Evolutionary conservation across 257 asterid species (phyloP).

Genomic region (Ophiorrhiza pumila): DNA sequence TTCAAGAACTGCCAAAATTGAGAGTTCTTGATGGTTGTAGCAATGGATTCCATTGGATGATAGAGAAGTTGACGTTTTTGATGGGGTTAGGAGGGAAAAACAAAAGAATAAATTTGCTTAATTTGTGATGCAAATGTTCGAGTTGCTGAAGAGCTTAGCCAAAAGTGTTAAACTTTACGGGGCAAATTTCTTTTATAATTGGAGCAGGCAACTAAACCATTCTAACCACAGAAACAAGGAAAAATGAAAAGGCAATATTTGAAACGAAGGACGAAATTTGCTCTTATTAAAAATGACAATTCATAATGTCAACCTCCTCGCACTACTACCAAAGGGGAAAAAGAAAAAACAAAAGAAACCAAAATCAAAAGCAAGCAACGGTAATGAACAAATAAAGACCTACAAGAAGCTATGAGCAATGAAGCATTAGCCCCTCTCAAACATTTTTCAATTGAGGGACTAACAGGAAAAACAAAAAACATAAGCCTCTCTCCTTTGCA

Average conservation of each 20-base stretch:
- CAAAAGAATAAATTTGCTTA: not conserved
- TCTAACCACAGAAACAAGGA: not conserved
- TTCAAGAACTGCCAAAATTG: constrained; percentile 24
- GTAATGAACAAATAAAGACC: not conserved
- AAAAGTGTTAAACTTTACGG: too few species aligned
- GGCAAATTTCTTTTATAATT: not conserved
- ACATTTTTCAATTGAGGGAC: constrained; percentile 7
- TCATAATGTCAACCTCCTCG: constrained; percentile 8
- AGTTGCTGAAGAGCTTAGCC: not conserved
- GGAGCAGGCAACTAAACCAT: not conserved
- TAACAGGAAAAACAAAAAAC: constrained; percentile 8
- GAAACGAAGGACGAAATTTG: not conserved
- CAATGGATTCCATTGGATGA: constrained; percentile 26
- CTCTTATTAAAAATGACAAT: constrained; percentile 14
- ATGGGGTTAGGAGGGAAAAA: not conserved
- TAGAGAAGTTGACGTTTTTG: too few species aligned
- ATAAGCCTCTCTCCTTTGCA: constrained; percentile 16
- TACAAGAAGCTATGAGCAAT: not conserved
- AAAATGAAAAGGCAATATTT: not conserved
- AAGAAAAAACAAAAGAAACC: not conserved
- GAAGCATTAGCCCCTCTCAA: not conserved
- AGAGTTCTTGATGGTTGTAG: constrained; percentile 14
- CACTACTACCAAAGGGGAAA: constrained; percentile 5
- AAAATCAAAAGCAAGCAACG: not conserved
- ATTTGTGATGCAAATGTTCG: not conserved